Base-by-base conservation (phyloP, 2,329 filamentous ascomycete genomes). In the Fonsecaea nubica region DNA sequence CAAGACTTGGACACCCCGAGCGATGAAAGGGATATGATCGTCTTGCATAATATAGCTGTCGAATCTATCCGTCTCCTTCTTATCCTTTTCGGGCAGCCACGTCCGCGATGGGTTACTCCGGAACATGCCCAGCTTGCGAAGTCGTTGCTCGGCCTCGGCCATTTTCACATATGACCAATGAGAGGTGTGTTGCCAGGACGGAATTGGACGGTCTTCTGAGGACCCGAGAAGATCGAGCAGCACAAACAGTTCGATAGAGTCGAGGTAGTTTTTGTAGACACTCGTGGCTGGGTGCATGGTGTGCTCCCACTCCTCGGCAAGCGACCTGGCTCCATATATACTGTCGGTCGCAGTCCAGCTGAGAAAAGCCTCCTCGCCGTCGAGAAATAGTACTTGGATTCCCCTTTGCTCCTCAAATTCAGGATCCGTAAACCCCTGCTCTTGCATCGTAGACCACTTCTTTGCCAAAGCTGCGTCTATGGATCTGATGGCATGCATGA, bases 351-450 rank as follows among this genome's bases (percentile, higher is more conserved):
- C 86, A 0, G 88, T 90, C 95, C 95, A 99, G 0, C 78, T 78
- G 25, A 87, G 80, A 78, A 96, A 99, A 0, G 95, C 93, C 78
- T 99, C 95, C 80, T 99, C 95, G 4, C 95, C 95, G 75, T 99
- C 95, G 7, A 99, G 80, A 63, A 99, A 85, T 33, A 99, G 71
- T 33, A 99, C 91, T 81, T 98, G 95, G 38, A 99, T 85, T 0
- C 94, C 94, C 75, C 88, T 89, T 70, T 92, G 88, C 72, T 90
- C 91, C 50, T 93, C 92, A 25, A 95, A 78, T 4, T 78, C 76
- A 53, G 81, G 78, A 59, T 77, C 74, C 9, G 72, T 72, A 1
- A 77, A 73, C 4, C 86, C 89, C 3, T 85, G 83, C 4, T 82
- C 85, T 70, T 87, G 78, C 86, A 93, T 92, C 36, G 84, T 84